These are phyloP conservation scores for Meyerozyma guilliermondii DNA, from an alignment of 1,139 yeast genomes.

Conservation along the genomic window DNA sequence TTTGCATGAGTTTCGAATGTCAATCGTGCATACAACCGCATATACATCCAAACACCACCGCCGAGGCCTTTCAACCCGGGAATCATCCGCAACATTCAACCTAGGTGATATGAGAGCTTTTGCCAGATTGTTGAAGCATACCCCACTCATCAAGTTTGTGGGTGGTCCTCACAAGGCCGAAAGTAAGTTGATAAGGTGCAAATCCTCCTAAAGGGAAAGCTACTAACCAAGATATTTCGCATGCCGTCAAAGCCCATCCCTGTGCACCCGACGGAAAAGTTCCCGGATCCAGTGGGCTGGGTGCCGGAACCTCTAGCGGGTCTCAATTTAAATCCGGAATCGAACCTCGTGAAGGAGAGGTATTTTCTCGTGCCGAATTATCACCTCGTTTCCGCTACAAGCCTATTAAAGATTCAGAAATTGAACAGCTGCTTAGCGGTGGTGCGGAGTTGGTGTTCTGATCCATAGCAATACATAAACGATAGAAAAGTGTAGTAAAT, in stretches of 20 bases:
- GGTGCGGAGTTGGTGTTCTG: slow-evolving; percentile 58
- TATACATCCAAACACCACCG: neutral
- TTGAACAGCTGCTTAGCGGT: slow-evolving; percentile 68
- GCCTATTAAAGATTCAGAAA: slow-evolving; percentile 58
- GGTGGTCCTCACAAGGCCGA: slow-evolving; percentile 55
- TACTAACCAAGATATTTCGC: slow-evolving; percentile 7
- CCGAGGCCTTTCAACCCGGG: neutral
- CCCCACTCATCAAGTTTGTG: slow-evolving; percentile 58
- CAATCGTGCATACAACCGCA: neutral
- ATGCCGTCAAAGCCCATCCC: slow-evolving; percentile 36
- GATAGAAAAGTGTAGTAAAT: neutral
- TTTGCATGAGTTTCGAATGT: neutral
- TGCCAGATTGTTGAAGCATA: slow-evolving; percentile 33
- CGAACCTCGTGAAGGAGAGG: slow-evolving; percentile 44
- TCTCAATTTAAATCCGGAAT: slow-evolving; percentile 28
- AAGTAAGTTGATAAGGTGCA: slow-evolving; percentile 37
- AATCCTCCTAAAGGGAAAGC: slow-evolving; percentile 14
- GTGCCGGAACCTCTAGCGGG: slow-evolving; percentile 11
- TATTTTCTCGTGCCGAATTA: slow-evolving; percentile 56
- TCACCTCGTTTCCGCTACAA: slow-evolving; percentile 68
- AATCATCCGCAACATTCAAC: neutral
- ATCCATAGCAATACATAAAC: neutral
- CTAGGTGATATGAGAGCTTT: slow-evolving; percentile 24
- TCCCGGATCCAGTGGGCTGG: slow-evolving; percentile 29
- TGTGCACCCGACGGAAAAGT: slow-evolving; percentile 47